A percentile compares a stretch with the other conserved stretches of the same genome.
These are phyloP conservation scores for Lentinula detonsa DNA, from an alignment of 768 basidiomycete species.

Conservation along the genomic window DNA sequence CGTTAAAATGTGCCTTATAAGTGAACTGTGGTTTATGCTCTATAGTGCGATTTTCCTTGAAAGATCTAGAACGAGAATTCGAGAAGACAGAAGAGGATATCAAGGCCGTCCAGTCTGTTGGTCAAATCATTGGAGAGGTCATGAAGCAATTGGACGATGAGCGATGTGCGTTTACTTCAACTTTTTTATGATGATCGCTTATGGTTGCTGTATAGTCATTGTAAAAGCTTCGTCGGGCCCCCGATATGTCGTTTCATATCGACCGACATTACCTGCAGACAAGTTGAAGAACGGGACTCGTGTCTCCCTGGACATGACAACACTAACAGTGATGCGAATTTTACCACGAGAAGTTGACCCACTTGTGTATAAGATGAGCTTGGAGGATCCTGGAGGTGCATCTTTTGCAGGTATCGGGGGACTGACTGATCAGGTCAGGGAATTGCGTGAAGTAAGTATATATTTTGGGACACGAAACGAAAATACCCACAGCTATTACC, in stretches of 20 bases:
- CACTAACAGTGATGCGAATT: slow-evolving; percentile 97
- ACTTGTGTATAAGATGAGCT: slow-evolving; percentile 97
- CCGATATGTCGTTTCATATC: slow-evolving; percentile 96
- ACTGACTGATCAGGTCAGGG: slow-evolving; percentile 91
- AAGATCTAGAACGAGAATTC: slow-evolving; percentile 82
- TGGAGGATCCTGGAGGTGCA: slow-evolving; percentile 94
- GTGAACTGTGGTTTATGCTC: slow-evolving; percentile 2
- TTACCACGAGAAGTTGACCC: slow-evolving; percentile 97
- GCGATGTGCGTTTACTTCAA: slow-evolving; percentile 60
- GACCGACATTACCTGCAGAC: slow-evolving; percentile 83
- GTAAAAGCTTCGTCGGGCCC: slow-evolving; percentile 99
- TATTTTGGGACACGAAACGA: background rate
- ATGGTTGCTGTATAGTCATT: slow-evolving; percentile 55
- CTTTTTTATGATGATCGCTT: background rate
- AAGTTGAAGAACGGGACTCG: slow-evolving; percentile 93
- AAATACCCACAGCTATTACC: background rate
- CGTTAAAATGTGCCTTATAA: slow-evolving; percentile 21
- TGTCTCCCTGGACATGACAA: slow-evolving; percentile 99
- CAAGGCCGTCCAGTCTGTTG: slow-evolving; percentile 97
- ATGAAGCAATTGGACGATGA: slow-evolving; percentile 98
- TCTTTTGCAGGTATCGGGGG: slow-evolving; percentile 98
- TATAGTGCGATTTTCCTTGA: slow-evolving; percentile 85
- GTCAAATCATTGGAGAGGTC: slow-evolving; percentile 98
- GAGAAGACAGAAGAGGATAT: slow-evolving; percentile 98
- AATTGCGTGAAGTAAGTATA: slow-evolving; percentile 78